Conservation (phyloP, 805 yeast species). For the Starmera quercuum region DNA sequence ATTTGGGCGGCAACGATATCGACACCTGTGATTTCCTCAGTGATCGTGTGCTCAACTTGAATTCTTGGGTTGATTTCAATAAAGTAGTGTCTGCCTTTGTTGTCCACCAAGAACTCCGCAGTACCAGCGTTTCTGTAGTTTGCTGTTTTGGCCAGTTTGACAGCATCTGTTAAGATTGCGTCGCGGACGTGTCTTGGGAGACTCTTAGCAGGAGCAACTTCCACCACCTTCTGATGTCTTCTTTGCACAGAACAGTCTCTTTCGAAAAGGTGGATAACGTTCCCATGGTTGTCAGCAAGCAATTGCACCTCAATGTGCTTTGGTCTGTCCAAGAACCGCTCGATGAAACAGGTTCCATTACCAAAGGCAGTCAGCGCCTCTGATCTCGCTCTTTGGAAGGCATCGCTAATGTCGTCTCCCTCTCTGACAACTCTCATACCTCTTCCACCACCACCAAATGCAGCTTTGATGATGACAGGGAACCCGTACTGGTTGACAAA, state of each 20-base stretch:
- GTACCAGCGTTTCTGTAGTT: slow-evolving; percentile 97
- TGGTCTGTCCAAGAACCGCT: slow-evolving; percentile 90
- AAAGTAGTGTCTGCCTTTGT: slow-evolving; percentile 90
- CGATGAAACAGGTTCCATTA: slow-evolving; percentile 96
- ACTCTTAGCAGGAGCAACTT: slow-evolving; percentile 95
- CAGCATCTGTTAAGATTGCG: slow-evolving; percentile 92
- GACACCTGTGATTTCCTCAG: slow-evolving; percentile 97
- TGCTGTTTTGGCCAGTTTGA: slow-evolving; percentile 79
- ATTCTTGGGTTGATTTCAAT: slow-evolving; percentile 97
- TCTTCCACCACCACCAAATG: slow-evolving; percentile 99
- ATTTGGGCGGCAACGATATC: slow-evolving; percentile 98
- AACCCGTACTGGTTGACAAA: slow-evolving; percentile 83
- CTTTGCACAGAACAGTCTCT: slow-evolving; percentile 99
- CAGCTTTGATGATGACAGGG: slow-evolving; percentile 97
- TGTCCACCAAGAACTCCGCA: slow-evolving; percentile 93
- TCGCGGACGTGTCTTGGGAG: slow-evolving; percentile 78
- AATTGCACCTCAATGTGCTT: slow-evolving; percentile 97
- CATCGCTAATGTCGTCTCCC: slow-evolving; percentile 88
- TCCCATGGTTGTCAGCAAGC: slow-evolving; percentile 89
- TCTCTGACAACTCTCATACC: slow-evolving; percentile 99
- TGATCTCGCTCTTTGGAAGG: slow-evolving; percentile 86
- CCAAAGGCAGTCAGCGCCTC: slow-evolving; percentile 97
- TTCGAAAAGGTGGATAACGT: slow-evolving; percentile 91
- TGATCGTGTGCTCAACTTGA: slow-evolving; percentile 97
- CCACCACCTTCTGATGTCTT: slow-evolving; percentile 98